Evolutionary conservation across 1,139 yeast genomes (phyloP).

Genomic region (Saccharomycopsis crataegensis): DNA sequence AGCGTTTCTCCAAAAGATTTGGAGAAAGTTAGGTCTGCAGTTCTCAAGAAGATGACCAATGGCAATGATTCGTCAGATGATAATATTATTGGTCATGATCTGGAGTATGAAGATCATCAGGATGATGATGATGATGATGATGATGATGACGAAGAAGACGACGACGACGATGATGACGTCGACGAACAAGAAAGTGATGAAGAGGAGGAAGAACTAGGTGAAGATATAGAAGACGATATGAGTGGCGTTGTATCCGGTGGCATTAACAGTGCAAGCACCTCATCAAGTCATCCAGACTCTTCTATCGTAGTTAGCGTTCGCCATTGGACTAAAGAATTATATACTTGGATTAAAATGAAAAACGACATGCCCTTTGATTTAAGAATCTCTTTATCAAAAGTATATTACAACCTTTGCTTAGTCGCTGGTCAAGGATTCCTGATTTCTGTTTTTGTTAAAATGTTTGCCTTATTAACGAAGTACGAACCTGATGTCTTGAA

Average conservation of each 20-base stretch:
- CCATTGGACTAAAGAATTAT: constrained; percentile 85
- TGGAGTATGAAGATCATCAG: not conserved
- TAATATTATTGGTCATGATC: not conserved
- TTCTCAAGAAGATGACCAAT: not conserved
- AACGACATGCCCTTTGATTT: constrained; percentile 69
- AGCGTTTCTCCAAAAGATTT: constrained; percentile 61
- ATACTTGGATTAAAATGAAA: constrained; percentile 74
- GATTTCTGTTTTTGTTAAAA: constrained; percentile 53
- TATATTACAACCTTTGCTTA: constrained; percentile 66
- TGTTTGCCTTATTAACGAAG: constrained; percentile 47
- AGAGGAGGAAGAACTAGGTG: constrained; percentile 34
- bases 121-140: constrained; percentile 11
- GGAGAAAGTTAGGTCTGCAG: constrained; percentile 28
- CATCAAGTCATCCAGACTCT: constrained; percentile 42
- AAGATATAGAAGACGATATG: constrained; percentile 39
- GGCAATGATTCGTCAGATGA: not conserved
- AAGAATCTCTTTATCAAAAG: constrained; percentile 55
- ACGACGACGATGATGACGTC: constrained; percentile 31
- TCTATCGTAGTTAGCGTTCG: constrained; percentile 70
- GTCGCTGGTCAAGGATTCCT: constrained; percentile 64
- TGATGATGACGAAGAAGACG: constrained; percentile 37
- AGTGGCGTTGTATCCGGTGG: constrained; percentile 36
- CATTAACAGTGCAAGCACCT: constrained; percentile 36
- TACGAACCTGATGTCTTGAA: constrained; percentile 32
- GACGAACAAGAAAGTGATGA: constrained; percentile 40